A percentile compares a stretch with the other conserved stretches of the same genome.
Conservation (phyloP, 2,329 filamentous ascomycete genomes). For the Beauveria asiatica region DNA sequence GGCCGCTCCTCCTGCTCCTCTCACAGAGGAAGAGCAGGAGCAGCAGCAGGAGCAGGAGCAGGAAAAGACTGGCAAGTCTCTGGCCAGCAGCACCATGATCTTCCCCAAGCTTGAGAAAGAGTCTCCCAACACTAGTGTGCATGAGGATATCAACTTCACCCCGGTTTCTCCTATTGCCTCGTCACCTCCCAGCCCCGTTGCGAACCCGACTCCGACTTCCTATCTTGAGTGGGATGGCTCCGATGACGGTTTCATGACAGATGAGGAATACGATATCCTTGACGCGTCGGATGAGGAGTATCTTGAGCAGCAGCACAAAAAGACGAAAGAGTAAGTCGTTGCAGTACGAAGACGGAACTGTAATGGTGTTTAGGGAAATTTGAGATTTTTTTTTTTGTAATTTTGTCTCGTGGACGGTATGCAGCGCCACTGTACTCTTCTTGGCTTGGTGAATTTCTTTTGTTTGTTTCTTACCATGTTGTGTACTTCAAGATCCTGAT, state of each 20-base stretch:
- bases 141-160: conserved; percentile 45
- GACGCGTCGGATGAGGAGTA: conserved; percentile 90
- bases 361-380: neutral
- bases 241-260: conserved; percentile 78
- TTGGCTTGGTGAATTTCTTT: neutral
- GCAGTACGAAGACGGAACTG: neutral
- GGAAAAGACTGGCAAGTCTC: conserved; percentile 15
- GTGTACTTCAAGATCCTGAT: neutral
- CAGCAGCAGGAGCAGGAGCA: conserved; percentile 26
- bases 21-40: conserved; percentile 19
- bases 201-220: conserved; percentile 37
- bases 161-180: conserved; percentile 31
- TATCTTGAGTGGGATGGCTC: conserved; percentile 50
- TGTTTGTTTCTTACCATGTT: neutral
- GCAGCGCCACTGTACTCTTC: conserved; percentile 4
- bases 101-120: conserved; percentile 96
- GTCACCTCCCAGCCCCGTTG: conserved; percentile 17
- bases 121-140: conserved; percentile 72
- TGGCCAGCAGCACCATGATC: conserved; percentile 65
- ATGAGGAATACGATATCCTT: conserved; percentile 96
- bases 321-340: conserved; percentile 27
- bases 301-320: conserved; percentile 45
- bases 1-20: conserved; percentile 19
- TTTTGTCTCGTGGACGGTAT: neutral
- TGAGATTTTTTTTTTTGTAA: neutral